Base-by-base conservation (phyloP, 2,329 filamentous ascomycete species). In the Plenodomus lindquistii region DNA sequence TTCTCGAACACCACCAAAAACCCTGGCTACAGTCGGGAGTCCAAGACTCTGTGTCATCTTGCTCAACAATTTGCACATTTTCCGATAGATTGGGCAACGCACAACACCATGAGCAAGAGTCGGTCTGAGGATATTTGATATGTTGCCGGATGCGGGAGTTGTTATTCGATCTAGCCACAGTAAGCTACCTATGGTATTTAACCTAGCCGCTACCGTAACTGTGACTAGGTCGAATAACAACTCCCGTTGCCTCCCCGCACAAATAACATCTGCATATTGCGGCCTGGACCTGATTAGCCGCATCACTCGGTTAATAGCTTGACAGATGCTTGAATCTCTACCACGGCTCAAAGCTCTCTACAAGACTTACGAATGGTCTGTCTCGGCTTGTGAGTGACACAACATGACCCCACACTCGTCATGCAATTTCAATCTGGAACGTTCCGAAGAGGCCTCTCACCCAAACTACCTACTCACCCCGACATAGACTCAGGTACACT, bases 241-340 rank as follows among this genome's bases (percentile, higher is more conserved):
- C 42, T 21, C 45, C 10, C 38, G 36, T 17, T 40, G 38, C 34
- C 39, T 55, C 49, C 49, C 49, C 55, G 52, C 56, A 57, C 42
- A 44, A 47, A 31, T 40, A 52, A 15, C 50, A 46, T 42, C 42
- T 38, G 37, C 49, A 54, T 54, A 58, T 60, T 54, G 38, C 46
- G n/a, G 34, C 42, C 29, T 38, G 18, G 24, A 22, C 35, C 21
- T 46, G 36, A 60, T 60, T 58, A 46, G 44, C 51, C 46, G 48
- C 35, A 21, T 35, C 35, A 20, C 50, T 62, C 57, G 61, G 59
- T 40, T 65, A 60, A 64, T 57, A 46, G 55, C 59, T 65, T 62
- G 46, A 50, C 52, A 46, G 48, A 57, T 56, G 59, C n/a, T 54
- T 62, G 61, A 56, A 51, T 19, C 27, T 58, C 37, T 48, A n/a